These are phyloP conservation scores for Neopestalotiopsis sp. DNA, from an alignment of 2,329 filamentous ascomycete species.

Conservation along the genomic window DNA sequence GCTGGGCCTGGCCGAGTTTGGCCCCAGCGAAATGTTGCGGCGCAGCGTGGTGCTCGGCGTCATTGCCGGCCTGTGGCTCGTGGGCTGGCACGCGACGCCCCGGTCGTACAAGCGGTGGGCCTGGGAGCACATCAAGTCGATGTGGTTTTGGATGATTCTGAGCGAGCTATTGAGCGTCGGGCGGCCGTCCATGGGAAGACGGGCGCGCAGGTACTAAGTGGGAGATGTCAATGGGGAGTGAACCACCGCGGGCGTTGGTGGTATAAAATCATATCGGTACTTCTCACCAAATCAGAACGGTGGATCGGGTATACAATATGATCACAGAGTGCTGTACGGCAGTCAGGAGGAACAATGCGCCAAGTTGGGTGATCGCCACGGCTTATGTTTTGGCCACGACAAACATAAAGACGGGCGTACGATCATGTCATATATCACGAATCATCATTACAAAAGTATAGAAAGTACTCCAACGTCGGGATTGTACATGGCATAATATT, in stretches of 20 bases:
- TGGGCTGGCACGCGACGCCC: conserved; percentile 28
- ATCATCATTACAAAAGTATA: no score
- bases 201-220: background rate
- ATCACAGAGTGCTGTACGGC: no score
- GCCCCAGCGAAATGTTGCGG: conserved; percentile 26
- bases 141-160: conserved; percentile 22
- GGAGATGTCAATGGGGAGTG: background rate
- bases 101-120: conserved; percentile 25
- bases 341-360: no score
- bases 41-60: conserved; percentile 24
- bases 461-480: no score
- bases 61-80: conserved; percentile 25
- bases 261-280: background rate
- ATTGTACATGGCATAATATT: no score
- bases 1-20: conserved; percentile 29
- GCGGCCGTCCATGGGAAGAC: conserved; percentile 2
- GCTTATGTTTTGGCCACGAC: no score
- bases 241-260: background rate
- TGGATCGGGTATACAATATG: no score
- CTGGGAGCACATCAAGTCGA: conserved; percentile 28
- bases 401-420: no score
- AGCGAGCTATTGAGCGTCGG: conserved; percentile 27
- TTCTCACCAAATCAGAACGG: no score
- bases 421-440: no score
- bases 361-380: no score